These are phyloP conservation scores for Lachnellula occidentalis DNA, from an alignment of 2,329 filamentous ascomycete species.

Conservation along the genomic window DNA sequence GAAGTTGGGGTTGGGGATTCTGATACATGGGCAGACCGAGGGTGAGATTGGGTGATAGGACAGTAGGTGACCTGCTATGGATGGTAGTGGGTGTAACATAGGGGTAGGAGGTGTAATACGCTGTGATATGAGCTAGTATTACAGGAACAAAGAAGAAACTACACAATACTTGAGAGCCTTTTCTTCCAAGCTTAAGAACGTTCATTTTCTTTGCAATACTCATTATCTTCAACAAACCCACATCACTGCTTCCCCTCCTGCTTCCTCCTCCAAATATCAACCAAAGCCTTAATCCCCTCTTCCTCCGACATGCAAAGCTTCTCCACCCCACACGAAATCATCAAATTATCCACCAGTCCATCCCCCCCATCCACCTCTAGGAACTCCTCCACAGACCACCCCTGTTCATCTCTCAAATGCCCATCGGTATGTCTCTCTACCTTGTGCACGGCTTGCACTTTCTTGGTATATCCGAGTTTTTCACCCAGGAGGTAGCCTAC, in stretches of 20 bases:
- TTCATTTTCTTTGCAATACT: too few species aligned
- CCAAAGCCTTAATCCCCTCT: slow-evolving; percentile 16
- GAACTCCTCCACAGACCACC: slow-evolving; percentile 38
- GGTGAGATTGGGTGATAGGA: too few species aligned
- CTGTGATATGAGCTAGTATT: background rate
- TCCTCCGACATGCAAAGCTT: slow-evolving; percentile 18
- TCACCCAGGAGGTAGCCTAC: slow-evolving; percentile 18
- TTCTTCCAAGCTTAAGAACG: background rate
- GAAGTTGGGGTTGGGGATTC: background rate
- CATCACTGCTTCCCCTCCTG: background rate
- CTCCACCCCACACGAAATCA: slow-evolving; percentile 21
- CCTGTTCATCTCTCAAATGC: slow-evolving; percentile 17
- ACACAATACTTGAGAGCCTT: background rate
- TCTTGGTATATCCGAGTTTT: slow-evolving; percentile 16
- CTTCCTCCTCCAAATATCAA: slow-evolving; percentile 9
- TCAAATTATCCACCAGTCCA: slow-evolving; percentile 29
- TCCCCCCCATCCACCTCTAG: slow-evolving; percentile 40
- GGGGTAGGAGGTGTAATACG: background rate
- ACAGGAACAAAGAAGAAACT: background rate
- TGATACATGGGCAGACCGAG: background rate
- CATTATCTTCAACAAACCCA: too few species aligned
- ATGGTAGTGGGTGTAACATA: background rate
- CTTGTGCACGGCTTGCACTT: slow-evolving; percentile 7
- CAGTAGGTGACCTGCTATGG: background rate
- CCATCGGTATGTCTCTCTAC: slow-evolving; percentile 18